These are phyloP conservation scores for Vitis hybrid DNA, from an alignment of 177 flowering plant genomes.

Conservation along the genomic window DNA sequence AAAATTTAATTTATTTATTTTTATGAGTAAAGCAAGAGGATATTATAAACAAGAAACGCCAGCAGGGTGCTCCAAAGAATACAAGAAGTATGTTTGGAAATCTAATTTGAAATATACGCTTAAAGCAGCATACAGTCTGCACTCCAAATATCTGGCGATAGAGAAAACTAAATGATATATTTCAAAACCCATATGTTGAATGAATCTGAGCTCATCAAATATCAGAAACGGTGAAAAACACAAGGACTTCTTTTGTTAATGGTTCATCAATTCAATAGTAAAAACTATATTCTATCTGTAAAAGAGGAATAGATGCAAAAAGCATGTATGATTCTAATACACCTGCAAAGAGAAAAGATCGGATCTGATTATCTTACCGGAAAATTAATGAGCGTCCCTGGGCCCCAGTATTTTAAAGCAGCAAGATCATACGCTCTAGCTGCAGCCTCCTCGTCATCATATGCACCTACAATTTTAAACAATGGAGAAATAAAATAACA, in stretches of 20 bases:
- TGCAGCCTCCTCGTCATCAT: slow-evolving; percentile 97
- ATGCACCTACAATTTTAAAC: slow-evolving; percentile 60
- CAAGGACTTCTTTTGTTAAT: neutral
- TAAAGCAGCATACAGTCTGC: neutral
- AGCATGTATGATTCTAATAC: neutral
- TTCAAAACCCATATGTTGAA: neutral
- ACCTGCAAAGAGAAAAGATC: neutral
- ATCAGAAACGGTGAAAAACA: neutral
- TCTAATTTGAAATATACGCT: neutral
- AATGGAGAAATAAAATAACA: slow-evolving; percentile 2
- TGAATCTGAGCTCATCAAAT: neutral
- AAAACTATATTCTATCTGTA: neutral
- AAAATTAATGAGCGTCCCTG: slow-evolving; percentile 88
- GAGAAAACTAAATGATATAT: neutral
- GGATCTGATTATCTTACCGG: slow-evolving; percentile 52
- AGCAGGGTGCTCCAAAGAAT: too few relatives aligned
- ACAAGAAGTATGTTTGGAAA: too few relatives aligned
- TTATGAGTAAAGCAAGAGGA: too few relatives aligned
- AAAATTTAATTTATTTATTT: too few relatives aligned
- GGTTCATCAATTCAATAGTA: neutral
- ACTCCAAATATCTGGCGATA: neutral
- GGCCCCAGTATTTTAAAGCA: slow-evolving; percentile 95
- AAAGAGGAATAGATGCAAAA: neutral
- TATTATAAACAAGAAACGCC: too few relatives aligned
- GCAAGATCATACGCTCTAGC: slow-evolving; percentile 99